Percentiles rank a stretch among this genome's conserved stretches.
These are phyloP conservation scores for Sphaerostilbella broomeana DNA, from an alignment of 2,329 filamentous ascomycete genomes.

Conservation along the genomic window DNA sequence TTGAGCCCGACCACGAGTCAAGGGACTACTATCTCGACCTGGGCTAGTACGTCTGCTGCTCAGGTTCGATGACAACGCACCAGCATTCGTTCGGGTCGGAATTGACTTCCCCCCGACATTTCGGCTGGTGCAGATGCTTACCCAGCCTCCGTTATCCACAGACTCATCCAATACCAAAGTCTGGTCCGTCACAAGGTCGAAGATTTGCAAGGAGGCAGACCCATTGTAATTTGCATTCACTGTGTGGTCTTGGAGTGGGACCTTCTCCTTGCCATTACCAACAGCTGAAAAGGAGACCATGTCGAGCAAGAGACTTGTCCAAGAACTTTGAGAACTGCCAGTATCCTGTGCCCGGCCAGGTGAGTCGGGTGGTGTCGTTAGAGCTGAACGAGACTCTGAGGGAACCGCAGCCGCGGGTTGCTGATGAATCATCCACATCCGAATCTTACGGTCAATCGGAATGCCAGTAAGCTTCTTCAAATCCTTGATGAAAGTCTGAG, in stretches of 20 bases:
- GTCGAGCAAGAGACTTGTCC: conserved; percentile 39
- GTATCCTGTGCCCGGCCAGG: conserved; percentile 25
- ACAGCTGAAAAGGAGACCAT: conserved; percentile 47
- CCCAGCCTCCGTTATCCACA: conserved; percentile 49
- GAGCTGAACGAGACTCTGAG: conserved; percentile 29
- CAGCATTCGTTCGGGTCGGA: conserved; percentile 23
- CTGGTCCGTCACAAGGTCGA: conserved; percentile 64
- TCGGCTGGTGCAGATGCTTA: conserved; percentile 43
- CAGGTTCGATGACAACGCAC: conserved; percentile 23
- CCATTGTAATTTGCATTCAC: conserved; percentile 73
- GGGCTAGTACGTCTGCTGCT: conserved; percentile 64
- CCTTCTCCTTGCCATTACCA: conserved; percentile 20
- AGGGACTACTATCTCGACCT: conserved; percentile 43
- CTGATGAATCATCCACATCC: conserved; percentile 61
- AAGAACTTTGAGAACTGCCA: conserved; percentile 25
- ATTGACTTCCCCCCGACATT: conserved; percentile 31
- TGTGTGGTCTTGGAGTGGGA: conserved; percentile 54
- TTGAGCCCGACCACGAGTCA: conserved; percentile 66
- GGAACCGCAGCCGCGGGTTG: conserved; percentile 29
- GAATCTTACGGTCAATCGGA: conserved; percentile 64
- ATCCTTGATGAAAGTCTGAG: conserved; percentile 68
- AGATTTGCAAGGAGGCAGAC: conserved; percentile 54
- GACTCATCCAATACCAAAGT: conserved; percentile 81
- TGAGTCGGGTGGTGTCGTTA: conserved; percentile 36
- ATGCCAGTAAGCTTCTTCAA: conserved; percentile 65